Evolutionary conservation across 2,329 filamentous ascomycete species (phyloP).

Genomic region (Rhexocercosporidium sp.): DNA sequence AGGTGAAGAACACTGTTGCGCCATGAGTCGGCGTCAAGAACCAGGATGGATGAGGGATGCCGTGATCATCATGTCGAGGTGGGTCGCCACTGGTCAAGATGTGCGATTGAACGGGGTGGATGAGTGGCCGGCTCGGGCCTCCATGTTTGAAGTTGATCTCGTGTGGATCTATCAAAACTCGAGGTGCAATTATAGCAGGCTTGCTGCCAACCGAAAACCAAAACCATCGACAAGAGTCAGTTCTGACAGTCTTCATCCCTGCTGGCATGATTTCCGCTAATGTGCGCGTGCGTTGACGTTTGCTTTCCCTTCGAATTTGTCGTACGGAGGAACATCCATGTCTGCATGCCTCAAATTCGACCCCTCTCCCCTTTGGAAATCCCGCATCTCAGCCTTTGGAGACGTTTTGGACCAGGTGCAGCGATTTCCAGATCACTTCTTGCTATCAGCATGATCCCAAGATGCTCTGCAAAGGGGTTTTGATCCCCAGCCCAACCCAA

Average conservation of each 20-base stretch:
- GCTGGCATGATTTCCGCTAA: constrained; percentile 7
- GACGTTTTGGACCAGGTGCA: not conserved
- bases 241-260: constrained; percentile 7
- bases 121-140: constrained; percentile 10
- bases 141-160: constrained; percentile 1
- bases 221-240: not conserved
- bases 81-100: not conserved
- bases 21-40: constrained; percentile 1
- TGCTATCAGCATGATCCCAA: not conserved
- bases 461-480: not conserved
- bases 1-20: not conserved
- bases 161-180: constrained; percentile 1
- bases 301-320: not conserved
- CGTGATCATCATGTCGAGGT: not conserved
- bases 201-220: not conserved
- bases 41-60: constrained; percentile 6
- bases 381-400: not conserved
- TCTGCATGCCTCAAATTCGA: not conserved
- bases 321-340: not conserved
- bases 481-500: not conserved
- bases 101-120: not conserved
- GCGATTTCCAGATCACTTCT: not conserved
- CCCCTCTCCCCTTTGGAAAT: not conserved
- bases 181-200: not conserved
- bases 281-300: constrained; percentile 2